Evolutionary conservation across 176 grass and related monocot genomes (phyloP).

Genomic region (Rhynchospora tenuis): DNA sequence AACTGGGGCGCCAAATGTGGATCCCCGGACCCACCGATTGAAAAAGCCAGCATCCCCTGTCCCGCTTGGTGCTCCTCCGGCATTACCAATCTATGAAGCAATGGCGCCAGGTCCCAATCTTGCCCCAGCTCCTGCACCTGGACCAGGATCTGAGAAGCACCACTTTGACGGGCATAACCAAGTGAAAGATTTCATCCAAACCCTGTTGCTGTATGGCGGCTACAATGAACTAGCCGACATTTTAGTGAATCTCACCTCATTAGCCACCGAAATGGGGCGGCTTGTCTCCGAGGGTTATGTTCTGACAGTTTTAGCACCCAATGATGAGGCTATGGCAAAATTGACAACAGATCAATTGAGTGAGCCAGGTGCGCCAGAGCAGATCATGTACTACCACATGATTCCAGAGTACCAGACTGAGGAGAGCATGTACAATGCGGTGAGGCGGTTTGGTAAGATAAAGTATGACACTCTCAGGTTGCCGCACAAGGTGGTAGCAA

Average conservation of each 20-base stretch:
- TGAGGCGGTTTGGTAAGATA: slow-evolving; percentile 77
- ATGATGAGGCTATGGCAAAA: slow-evolving; percentile 80
- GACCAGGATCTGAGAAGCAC: slow-evolving; percentile 44
- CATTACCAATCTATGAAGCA: slow-evolving; percentile 62
- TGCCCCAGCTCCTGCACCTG: slow-evolving; percentile 43
- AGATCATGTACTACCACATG: slow-evolving; percentile 97
- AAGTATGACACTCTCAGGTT: slow-evolving; percentile 80
- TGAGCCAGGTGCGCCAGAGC: slow-evolving; percentile 82
- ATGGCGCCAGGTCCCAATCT: slow-evolving; percentile 59
- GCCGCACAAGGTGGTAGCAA: slow-evolving; percentile 82
- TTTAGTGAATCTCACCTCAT: slow-evolving; percentile 84
- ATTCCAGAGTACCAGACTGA: slow-evolving; percentile 96
- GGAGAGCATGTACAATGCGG: slow-evolving; percentile 99
- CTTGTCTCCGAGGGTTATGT: slow-evolving; percentile 89
- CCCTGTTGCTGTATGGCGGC: slow-evolving; percentile 71
- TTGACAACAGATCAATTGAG: slow-evolving; percentile 85
- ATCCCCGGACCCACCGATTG: slow-evolving; percentile 77
- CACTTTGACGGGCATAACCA: slow-evolving; percentile 71
- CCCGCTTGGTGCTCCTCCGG: slow-evolving; percentile 43
- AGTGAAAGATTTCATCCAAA: slow-evolving; percentile 97
- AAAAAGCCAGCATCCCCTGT: slow-evolving; percentile 71
- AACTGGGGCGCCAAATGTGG: slow-evolving; percentile 72
- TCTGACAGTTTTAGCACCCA: slow-evolving; percentile 83
- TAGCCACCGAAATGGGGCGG: slow-evolving; percentile 86
- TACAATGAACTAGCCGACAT: slow-evolving; percentile 95